Evolutionary conservation across 2,329 filamentous ascomycete species (phyloP).

Genomic region (Alternaria novae-zelandiae): DNA sequence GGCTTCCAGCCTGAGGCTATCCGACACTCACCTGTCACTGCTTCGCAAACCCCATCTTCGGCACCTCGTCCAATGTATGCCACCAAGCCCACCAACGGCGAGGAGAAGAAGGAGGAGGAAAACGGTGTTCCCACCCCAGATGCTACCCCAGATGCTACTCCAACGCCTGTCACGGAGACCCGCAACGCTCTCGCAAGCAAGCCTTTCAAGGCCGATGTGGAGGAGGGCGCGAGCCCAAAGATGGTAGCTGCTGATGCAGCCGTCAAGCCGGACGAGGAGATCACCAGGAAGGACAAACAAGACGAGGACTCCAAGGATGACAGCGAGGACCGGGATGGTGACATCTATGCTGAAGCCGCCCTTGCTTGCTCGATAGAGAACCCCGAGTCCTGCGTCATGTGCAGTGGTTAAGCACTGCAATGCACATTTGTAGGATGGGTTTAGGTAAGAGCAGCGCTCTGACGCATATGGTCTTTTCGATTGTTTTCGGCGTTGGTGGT

Average conservation of each 20-base stretch:
- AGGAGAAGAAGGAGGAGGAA: conserved; percentile 27
- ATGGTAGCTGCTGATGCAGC: conserved; percentile 74
- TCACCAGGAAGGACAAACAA: conserved; percentile 66
- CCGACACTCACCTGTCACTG: conserved; percentile 25
- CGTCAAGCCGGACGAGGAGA: conserved; percentile 67
- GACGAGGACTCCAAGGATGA: conserved; percentile 76
- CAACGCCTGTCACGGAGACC: conserved; percentile 61
- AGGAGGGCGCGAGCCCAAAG: conserved; percentile 81
- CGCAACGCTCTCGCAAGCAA: conserved; percentile 65
- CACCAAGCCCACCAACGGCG: conserved; percentile 59
- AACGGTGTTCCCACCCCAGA: conserved; percentile 74
- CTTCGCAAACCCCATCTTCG: conserved; percentile 61
- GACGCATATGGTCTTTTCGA: conserved; percentile 8
- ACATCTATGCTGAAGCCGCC: conserved; percentile 94
- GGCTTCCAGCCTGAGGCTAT: conserved; percentile 26
- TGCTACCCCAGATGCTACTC: conserved; percentile 56
- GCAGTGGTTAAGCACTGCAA: conserved; percentile 73
- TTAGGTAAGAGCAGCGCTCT: conserved; percentile 6
- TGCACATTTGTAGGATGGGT: background rate
- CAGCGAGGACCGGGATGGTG: conserved; percentile 77
- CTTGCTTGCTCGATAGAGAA: conserved; percentile 97
- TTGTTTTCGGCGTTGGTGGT: conserved; percentile 19
- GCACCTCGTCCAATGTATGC: conserved; percentile 73
- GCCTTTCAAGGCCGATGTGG: conserved; percentile 76
- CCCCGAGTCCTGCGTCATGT: conserved; percentile 94